Evolutionary conservation across 768 basidiomycete genomes (phyloP).

Genomic region (Serendipita vermifera): DNA sequence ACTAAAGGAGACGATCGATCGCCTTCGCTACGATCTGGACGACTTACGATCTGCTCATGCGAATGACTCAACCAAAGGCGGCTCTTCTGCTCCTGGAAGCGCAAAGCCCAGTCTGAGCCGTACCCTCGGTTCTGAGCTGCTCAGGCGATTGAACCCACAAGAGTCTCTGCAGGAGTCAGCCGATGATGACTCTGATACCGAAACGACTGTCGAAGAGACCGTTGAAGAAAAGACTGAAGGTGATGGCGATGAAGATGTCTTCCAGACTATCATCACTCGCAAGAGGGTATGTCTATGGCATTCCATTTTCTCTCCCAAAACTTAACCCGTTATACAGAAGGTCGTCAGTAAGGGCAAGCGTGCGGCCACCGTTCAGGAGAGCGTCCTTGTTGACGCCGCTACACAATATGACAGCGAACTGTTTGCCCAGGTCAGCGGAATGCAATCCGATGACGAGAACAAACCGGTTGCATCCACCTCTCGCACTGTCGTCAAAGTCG

Average conservation of each 20-base stretch:
- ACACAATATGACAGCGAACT: conserved; percentile 33
- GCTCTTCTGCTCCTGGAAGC: conserved; percentile 26
- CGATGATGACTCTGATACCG: conserved; percentile 22
- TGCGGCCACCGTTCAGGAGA: conserved; percentile 27
- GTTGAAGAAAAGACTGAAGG: conserved; percentile 33
- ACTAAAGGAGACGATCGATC: conserved; percentile 91
- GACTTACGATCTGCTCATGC: conserved; percentile 53
- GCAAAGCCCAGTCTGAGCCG: conserved; percentile 32
- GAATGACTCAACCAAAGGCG: conserved; percentile 24
- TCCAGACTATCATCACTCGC: conserved; percentile 81
- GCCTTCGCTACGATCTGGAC: conserved; percentile 88
- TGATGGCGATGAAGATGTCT: conserved; percentile 53
- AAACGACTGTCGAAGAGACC: conserved; percentile 26
- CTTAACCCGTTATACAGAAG: conserved; percentile 36
- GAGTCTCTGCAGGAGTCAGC: conserved; percentile 38
- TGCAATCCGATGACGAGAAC: conserved; percentile 58
- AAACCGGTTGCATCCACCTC: conserved; percentile 34
- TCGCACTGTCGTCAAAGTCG: conserved; percentile 41
- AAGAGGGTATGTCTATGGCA: conserved; percentile 39
- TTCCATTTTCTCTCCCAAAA: conserved; percentile 10
- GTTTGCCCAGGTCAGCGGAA: conserved; percentile 34
- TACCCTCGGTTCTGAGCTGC: conserved; percentile 17
- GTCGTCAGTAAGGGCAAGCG: conserved; percentile 47
- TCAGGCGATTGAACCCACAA: conserved; percentile 24
- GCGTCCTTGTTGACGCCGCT: conserved; percentile 19